These are phyloP conservation scores for Geranomyces variabilis DNA, from an alignment of 192 early-diverging fungal genomes.

Conservation along the genomic window DNA sequence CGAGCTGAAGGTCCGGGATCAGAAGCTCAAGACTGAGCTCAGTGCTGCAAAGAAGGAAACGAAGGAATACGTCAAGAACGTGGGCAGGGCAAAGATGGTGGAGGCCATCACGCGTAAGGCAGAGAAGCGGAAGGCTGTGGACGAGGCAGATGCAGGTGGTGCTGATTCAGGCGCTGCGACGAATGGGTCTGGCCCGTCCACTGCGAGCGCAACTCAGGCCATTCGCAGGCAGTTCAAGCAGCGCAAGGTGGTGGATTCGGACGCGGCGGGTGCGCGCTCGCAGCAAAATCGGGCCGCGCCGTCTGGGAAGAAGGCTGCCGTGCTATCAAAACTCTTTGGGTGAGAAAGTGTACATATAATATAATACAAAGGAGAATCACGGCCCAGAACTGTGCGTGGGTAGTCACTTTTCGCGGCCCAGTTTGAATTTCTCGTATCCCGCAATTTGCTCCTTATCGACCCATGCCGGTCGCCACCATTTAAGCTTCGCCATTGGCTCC, in stretches of 20 bases:
- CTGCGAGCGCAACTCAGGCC: slow-evolving; percentile 4
- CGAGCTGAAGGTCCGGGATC: slow-evolving; percentile 70
- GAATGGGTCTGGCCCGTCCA: neutral
- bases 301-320: slow-evolving; percentile 12
- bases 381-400: neutral
- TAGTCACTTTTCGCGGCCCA: slow-evolving; percentile 13
- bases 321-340: slow-evolving; percentile 27
- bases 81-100: slow-evolving; percentile 87
- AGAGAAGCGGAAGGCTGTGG: slow-evolving; percentile 50
- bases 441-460: slow-evolving; percentile 27
- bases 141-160: slow-evolving; percentile 15
- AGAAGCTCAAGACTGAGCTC: slow-evolving; percentile 82
- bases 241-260: slow-evolving; percentile 35
- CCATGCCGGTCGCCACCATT: slow-evolving; percentile 44
- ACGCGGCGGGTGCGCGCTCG: neutral
- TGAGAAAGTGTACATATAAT: neutral
- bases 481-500: neutral
- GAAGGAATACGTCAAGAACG: slow-evolving; percentile 84
- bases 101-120: slow-evolving; percentile 74
- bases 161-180: slow-evolving; percentile 21
- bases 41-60: slow-evolving; percentile 83
- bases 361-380: neutral
- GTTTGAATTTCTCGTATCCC: slow-evolving; percentile 32
- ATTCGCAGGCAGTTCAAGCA: slow-evolving; percentile 37
- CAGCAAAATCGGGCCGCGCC: neutral